Percentiles rank a stretch among this genome's conserved stretches.
These are phyloP conservation scores for Lentinula lateritia DNA, from an alignment of 768 basidiomycete genomes.

Conservation along the genomic window DNA sequence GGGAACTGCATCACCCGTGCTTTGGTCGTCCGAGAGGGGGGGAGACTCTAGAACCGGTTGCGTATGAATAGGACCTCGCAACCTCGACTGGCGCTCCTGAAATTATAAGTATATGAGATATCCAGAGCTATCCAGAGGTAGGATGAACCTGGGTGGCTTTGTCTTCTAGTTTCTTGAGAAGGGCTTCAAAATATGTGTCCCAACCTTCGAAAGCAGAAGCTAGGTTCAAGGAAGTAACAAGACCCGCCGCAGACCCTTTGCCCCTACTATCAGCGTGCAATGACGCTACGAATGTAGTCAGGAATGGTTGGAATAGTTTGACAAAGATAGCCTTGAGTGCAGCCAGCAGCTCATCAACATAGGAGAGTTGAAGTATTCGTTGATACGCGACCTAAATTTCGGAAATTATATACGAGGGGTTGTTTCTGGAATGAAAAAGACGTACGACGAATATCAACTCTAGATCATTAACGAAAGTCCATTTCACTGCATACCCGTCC, in stretches of 20 bases:
- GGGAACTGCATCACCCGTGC: constrained; percentile 40
- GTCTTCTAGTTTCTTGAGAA: constrained; percentile 69
- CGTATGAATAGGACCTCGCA: constrained; percentile 36
- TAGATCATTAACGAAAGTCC: constrained; percentile 93
- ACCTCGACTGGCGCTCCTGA: constrained; percentile 71
- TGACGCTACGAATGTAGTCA: constrained; percentile 79
- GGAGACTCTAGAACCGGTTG: constrained; percentile 30
- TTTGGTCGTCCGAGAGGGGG: constrained; percentile 57
- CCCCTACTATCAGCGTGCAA: constrained; percentile 56
- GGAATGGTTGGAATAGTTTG: constrained; percentile 79
- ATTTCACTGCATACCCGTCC: constrained; percentile 90
- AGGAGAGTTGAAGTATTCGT: constrained; percentile 90
- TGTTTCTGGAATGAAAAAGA: constrained; percentile 10
- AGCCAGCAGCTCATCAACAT: constrained; percentile 82
- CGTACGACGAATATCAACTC: constrained; percentile 95
- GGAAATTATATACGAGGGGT: background rate
- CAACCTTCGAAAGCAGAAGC: constrained; percentile 67
- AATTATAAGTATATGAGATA: background rate
- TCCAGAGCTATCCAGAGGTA: background rate
- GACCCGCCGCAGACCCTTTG: constrained; percentile 33
- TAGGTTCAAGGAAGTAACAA: constrained; percentile 58
- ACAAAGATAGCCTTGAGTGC: constrained; percentile 83
- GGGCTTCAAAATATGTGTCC: constrained; percentile 75
- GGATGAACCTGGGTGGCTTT: constrained; percentile 61
- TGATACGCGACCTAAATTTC: constrained; percentile 83